These are phyloP conservation scores for Zasmidium cellare DNA, from an alignment of 2,329 filamentous ascomycete species.

Conservation along the genomic window DNA sequence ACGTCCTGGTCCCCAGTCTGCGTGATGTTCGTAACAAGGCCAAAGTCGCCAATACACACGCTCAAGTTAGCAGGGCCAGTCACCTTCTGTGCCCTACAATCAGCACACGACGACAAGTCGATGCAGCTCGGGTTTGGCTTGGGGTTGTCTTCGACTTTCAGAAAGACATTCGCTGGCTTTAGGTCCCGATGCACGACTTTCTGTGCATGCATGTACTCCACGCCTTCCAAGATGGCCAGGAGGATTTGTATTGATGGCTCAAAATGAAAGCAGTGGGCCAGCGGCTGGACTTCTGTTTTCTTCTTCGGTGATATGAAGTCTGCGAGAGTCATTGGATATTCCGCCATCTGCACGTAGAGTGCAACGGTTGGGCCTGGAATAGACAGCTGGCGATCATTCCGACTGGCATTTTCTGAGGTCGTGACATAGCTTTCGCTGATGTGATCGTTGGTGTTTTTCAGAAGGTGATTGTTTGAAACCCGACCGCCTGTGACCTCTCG, in stretches of 20 bases:
- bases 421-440: neutral
- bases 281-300: slow-evolving; percentile 16
- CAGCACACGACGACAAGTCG: slow-evolving; percentile 47
- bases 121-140: slow-evolving; percentile 40
- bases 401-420: slow-evolving; percentile 14
- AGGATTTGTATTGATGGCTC: slow-evolving; percentile 58
- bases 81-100: slow-evolving; percentile 39
- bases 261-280: slow-evolving; percentile 63
- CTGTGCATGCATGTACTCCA: slow-evolving; percentile 64
- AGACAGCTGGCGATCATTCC: slow-evolving; percentile 5
- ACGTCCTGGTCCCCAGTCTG: slow-evolving; percentile 20
- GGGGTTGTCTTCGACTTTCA: slow-evolving; percentile 47
- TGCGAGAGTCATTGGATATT: slow-evolving; percentile 63
- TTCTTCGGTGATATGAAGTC: slow-evolving; percentile 54
- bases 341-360: slow-evolving; percentile 68
- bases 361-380: slow-evolving; percentile 40
- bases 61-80: slow-evolving; percentile 23
- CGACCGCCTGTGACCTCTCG: neutral
- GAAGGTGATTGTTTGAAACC: neutral
- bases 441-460: neutral
- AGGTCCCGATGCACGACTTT: slow-evolving; percentile 66
- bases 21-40: slow-evolving; percentile 60
- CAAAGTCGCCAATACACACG: slow-evolving; percentile 68
- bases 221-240: slow-evolving; percentile 60
- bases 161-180: slow-evolving; percentile 68